Conservation (phyloP, 2,329 filamentous ascomycete species). For the Talaromyces sp. region DNA sequence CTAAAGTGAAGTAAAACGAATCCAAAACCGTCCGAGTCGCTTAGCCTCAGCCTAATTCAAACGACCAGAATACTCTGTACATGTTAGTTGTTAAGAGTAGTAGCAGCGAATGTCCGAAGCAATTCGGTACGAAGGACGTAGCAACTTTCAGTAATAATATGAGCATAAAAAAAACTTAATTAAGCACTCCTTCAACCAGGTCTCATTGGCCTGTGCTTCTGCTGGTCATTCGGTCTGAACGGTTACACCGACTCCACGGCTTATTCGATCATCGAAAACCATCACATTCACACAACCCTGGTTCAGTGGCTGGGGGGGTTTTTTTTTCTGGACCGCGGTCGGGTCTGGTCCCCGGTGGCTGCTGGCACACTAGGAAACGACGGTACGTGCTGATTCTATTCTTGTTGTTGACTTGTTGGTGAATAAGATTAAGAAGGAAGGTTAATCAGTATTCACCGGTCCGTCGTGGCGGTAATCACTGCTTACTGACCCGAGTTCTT, state of each 20-base stretch:
- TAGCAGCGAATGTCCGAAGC: no score
- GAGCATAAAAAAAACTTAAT: not conserved
- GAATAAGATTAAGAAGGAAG: not conserved
- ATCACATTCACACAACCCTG: not conserved
- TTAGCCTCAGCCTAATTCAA: no score
- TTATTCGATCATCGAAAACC: not conserved
- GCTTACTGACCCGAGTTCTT: not conserved
- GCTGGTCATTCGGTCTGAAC: not conserved
- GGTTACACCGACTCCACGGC: not conserved
- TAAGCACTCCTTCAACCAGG: not conserved
- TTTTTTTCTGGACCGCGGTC: not conserved
- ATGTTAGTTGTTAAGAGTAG: no score
- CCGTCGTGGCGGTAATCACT: not conserved
- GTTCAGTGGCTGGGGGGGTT: no score
- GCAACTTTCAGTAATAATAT: no score
- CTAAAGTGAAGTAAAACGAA: no score
- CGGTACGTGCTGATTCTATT: not conserved
- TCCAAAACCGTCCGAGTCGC: no score
- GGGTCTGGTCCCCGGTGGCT: not conserved
- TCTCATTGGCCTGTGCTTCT: not conserved
- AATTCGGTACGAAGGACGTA: no score
- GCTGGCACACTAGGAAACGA: not conserved
- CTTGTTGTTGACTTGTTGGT: not conserved
- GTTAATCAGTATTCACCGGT: not conserved
- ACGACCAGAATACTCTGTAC: no score